phyloP scores from a whole-genome alignment of 331 rosid genomes.

The Dryas integrifolia region DNA sequence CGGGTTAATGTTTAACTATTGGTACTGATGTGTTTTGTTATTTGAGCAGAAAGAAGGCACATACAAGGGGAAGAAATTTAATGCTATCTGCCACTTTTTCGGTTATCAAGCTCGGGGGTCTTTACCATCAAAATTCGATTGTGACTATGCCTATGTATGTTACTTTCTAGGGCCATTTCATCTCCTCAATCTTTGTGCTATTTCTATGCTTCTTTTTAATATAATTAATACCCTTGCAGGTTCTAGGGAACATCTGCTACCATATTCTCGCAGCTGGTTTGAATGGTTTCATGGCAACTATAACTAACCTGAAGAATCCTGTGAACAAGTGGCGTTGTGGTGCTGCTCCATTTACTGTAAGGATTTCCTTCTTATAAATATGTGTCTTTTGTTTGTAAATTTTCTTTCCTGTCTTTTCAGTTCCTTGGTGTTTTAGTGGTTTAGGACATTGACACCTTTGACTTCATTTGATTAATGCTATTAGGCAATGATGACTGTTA shows the following conservation, averaged over 20 bases:
- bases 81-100: constrained; percentile 95
- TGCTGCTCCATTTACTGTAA: constrained; percentile 83
- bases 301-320: constrained; percentile 84
- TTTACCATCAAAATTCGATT: constrained; percentile 90
- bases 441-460: constrained; percentile 21
- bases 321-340: constrained; percentile 92
- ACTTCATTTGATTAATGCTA: constrained; percentile 19
- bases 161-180: constrained; percentile 17
- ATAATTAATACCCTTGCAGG: constrained; percentile 43
- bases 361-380: constrained; percentile 23
- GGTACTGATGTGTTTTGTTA: constrained; percentile 14
- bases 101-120: constrained; percentile 99
- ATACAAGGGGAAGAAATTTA: constrained; percentile 96
- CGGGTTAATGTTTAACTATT: background rate
- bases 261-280: constrained; percentile 89
- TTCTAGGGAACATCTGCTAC: constrained; percentile 89
- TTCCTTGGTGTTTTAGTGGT: constrained; percentile 7
- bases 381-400: background rate
- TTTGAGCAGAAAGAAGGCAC: constrained; percentile 85
- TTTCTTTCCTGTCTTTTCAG: background rate
- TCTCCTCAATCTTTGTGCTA: constrained; percentile 14
- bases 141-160: constrained; percentile 93
- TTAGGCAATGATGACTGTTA: constrained; percentile 94
- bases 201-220: constrained; percentile 17
- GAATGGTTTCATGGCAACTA: constrained; percentile 92